A percentile compares a stretch with the other conserved stretches of the same genome.
Evolutionary conservation across 805 yeast species (phyloP).

Genomic region (Candida pseudofarinosa): DNA sequence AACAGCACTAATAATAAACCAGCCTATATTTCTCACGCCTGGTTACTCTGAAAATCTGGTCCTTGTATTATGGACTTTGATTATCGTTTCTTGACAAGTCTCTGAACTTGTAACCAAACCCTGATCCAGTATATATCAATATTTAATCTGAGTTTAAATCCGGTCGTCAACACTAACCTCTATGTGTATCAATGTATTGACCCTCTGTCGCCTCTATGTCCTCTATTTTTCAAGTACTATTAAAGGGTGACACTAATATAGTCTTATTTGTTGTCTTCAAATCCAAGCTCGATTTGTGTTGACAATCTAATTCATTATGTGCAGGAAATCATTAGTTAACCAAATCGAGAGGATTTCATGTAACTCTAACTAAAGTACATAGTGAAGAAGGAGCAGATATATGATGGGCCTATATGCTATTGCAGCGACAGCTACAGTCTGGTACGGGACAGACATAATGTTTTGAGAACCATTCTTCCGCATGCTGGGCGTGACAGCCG

Average conservation of each 20-base stretch:
- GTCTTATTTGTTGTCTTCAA: background rate
- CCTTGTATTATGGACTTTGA: no score
- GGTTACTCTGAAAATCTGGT: no score
- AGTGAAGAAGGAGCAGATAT: no score
- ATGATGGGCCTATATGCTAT: slow-evolving; percentile 43
- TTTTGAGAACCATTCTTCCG: slow-evolving; percentile 90
- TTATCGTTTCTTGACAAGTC: background rate
- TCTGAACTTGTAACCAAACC: background rate
- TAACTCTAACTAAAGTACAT: background rate
- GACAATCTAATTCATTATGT: background rate
- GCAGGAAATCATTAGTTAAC: background rate
- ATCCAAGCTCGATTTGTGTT: slow-evolving; percentile 3
- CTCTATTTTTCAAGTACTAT: background rate
- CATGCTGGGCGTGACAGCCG: slow-evolving; percentile 93
- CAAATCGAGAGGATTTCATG: background rate
- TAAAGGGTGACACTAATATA: background rate
- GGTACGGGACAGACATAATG: slow-evolving; percentile 93
- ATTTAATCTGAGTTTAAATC: no score
- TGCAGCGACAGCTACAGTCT: slow-evolving; percentile 82
- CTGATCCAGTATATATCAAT: background rate
- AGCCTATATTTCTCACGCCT: no score
- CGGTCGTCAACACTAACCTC: no score
- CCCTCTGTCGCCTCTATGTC: background rate
- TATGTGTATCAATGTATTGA: no score
- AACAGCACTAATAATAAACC: no score